Evolutionary conservation across 1,284 basidiomycete genomes (phyloP).

Genomic region (Inonotus obliquus): DNA sequence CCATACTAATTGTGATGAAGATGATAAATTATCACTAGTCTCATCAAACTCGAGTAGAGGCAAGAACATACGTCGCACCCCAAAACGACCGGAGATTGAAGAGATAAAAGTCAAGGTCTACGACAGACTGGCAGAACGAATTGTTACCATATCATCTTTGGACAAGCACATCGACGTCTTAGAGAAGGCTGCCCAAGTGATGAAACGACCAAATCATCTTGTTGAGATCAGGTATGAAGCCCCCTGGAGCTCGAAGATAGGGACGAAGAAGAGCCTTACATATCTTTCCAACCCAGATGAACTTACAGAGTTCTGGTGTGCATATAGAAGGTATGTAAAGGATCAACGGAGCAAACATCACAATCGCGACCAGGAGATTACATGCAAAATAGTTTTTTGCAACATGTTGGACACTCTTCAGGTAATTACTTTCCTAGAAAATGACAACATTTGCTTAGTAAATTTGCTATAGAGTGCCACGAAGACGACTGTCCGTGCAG

Average conservation of each 20-base stretch:
- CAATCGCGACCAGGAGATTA: background rate
- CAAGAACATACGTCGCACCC: background rate
- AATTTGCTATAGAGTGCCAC: background rate
- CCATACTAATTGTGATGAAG: background rate
- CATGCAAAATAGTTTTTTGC: background rate
- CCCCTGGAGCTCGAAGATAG: background rate
- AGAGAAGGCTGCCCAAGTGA: background rate
- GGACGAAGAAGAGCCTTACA: background rate
- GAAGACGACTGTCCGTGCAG: background rate
- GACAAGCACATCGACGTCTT: background rate
- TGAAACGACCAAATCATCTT: background rate
- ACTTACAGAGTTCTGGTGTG: background rate
- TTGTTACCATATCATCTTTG: background rate
- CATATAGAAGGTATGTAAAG: background rate
- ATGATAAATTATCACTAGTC: background rate
- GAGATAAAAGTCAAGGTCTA: background rate
- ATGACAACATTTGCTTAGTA: too few species aligned
- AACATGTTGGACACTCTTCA: background rate
- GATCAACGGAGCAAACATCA: background rate
- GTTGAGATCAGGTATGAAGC: background rate
- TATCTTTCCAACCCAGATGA: background rate
- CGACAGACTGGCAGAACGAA: background rate
- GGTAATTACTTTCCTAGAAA: background rate
- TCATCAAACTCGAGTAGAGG: background rate
- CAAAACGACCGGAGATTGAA: background rate